These are phyloP conservation scores for Chaetoscypha palmicola DNA, from an alignment of 2,329 filamentous ascomycete species.

Conservation along the genomic window DNA sequence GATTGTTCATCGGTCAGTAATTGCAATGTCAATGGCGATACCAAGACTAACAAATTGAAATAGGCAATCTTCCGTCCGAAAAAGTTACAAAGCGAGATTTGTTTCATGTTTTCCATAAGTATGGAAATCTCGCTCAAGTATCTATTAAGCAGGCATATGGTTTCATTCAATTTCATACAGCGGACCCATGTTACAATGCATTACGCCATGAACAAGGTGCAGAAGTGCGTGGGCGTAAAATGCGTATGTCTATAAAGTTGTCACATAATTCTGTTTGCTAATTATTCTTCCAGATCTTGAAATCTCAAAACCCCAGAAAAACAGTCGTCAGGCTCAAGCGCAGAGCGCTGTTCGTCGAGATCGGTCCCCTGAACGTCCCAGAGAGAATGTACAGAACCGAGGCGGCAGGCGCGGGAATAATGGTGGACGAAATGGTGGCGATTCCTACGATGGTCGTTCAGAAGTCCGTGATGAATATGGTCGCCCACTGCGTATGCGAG, in stretches of 20 bases:
- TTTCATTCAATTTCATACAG: slow-evolving; percentile 86
- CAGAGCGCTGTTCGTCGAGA: slow-evolving; percentile 40
- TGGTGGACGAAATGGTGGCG: slow-evolving; percentile 19
- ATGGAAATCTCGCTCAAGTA: slow-evolving; percentile 85
- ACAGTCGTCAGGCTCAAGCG: slow-evolving; percentile 49
- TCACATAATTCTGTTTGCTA: neutral
- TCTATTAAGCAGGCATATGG: slow-evolving; percentile 96
- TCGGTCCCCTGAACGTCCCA: slow-evolving; percentile 49
- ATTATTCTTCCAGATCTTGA: slow-evolving; percentile 63
- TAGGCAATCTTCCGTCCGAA: slow-evolving; percentile 87
- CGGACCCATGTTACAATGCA: slow-evolving; percentile 65
- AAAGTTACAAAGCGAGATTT: slow-evolving; percentile 90
- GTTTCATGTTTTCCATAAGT: slow-evolving; percentile 81
- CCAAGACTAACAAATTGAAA: slow-evolving; percentile 27
- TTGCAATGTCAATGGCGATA: slow-evolving; percentile 6
- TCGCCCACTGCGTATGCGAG: slow-evolving; percentile 46
- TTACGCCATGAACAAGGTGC: slow-evolving; percentile 73
- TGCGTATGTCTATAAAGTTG: slow-evolving; percentile 61
- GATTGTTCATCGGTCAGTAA: slow-evolving; percentile 77
- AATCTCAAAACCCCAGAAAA: slow-evolving; percentile 81
- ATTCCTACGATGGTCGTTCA: slow-evolving; percentile 37
- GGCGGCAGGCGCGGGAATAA: slow-evolving; percentile 36
- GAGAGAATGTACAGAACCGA: slow-evolving; percentile 31
- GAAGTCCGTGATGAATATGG: slow-evolving; percentile 29
- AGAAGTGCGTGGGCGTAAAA: slow-evolving; percentile 80